These are phyloP conservation scores for Kluyveromyces sp. DNA, from an alignment of 1,139 yeast species.

Conservation along the genomic window DNA sequence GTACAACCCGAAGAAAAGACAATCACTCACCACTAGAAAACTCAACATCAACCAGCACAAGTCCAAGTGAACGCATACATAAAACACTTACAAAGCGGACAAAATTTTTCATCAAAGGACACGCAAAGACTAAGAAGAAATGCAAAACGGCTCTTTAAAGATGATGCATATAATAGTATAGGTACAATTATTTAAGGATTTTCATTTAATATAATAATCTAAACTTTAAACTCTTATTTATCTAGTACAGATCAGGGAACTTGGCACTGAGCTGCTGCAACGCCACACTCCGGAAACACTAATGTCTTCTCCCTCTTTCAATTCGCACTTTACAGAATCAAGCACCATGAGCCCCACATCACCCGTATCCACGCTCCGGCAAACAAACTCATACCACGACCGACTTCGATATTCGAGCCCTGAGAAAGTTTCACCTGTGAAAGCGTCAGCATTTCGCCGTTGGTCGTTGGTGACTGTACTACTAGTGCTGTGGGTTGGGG, in stretches of 20 bases:
- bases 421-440: conserved; percentile 22
- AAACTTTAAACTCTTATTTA: not conserved
- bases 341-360: conserved; percentile 27
- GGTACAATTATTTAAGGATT: not conserved
- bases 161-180: too few relatives aligned
- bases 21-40: conserved; percentile 32
- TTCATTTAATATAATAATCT: not conserved
- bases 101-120: too few relatives aligned
- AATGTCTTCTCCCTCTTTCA: conserved; percentile 23
- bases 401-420: conserved; percentile 21
- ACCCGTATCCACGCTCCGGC: conserved; percentile 28
- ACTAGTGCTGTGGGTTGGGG: conserved; percentile 24
- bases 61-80: too few relatives aligned
- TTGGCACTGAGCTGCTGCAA: conserved; percentile 23
- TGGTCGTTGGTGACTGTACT: conserved; percentile 23
- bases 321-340: conserved; percentile 25
- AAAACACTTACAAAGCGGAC: too few relatives aligned
- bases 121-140: too few relatives aligned
- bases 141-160: too few relatives aligned
- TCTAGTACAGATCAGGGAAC: conserved; percentile 26
- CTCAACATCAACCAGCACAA: conserved; percentile 9
- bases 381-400: conserved; percentile 29
- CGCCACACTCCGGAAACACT: conserved; percentile 27
- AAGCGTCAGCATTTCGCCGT: conserved; percentile 26
- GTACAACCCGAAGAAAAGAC: conserved; percentile 34